Evolutionary conservation across 1,139 yeast species (phyloP).

Genomic region (Suhomyces terraborum): DNA sequence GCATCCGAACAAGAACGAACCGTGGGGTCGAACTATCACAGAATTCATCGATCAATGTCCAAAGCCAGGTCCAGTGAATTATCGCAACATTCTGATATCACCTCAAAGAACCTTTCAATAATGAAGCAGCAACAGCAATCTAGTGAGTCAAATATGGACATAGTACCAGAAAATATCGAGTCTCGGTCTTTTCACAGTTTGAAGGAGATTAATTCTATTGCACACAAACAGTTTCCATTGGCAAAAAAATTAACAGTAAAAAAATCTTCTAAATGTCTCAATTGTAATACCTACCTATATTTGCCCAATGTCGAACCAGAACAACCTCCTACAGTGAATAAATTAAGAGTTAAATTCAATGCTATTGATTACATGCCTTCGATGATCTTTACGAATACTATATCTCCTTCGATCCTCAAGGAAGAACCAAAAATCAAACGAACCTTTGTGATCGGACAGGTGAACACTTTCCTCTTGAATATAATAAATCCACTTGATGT

Average conservation of each 20-base stretch:
- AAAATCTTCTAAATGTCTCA: conserved; percentile 29
- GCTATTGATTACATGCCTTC: conserved; percentile 41
- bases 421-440: conserved; percentile 10
- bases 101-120: conserved; percentile 12
- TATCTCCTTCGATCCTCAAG: conserved; percentile 10
- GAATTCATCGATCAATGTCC: conserved; percentile 4
- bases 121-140: conserved; percentile 3
- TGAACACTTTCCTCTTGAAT: conserved; percentile 27
- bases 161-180: conserved; percentile 1
- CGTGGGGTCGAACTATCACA: not conserved
- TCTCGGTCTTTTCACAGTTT: not conserved
- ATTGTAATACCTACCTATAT: conserved; percentile 31
- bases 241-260: conserved; percentile 31
- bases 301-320: conserved; percentile 30
- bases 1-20: conserved; percentile 20
- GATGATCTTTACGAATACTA: conserved; percentile 19
- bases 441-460: conserved; percentile 15
- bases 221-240: conserved; percentile 22
- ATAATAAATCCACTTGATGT: conserved; percentile 33
- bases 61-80: not conserved
- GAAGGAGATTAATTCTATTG: not conserved
- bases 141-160: not conserved
- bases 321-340: conserved; percentile 32
- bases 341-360: conserved; percentile 32
- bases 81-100: conserved; percentile 2